phyloP scores from a whole-genome alignment of 2,329 filamentous ascomycete species.

The Aureobasidium leucospermi region DNA sequence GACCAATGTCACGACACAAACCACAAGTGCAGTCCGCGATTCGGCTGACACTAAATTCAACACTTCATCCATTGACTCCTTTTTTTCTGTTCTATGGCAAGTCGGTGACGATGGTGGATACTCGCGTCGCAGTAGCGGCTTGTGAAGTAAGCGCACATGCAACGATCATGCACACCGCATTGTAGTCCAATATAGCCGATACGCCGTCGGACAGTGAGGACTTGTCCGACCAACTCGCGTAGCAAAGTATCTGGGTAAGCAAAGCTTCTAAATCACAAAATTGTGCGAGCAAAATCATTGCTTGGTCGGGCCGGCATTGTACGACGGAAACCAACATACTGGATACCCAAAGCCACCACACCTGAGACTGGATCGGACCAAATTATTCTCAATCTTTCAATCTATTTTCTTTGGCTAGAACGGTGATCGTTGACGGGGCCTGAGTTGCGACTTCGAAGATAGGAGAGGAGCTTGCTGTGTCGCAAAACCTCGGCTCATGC shows the following conservation, averaged over 20 bases:
- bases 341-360: background rate
- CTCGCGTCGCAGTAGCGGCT: background rate
- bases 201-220: background rate
- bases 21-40: background rate
- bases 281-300: background rate
- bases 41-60: background rate
- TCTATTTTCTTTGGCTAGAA: background rate
- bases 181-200: background rate
- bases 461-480: background rate
- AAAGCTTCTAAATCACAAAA: too few species aligned
- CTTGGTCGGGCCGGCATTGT: background rate
- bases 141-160: constrained; percentile 3
- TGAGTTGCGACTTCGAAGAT: background rate
- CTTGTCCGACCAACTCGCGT: background rate
- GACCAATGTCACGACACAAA: background rate
- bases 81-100: background rate
- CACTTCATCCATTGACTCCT: background rate
- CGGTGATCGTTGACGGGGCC: background rate
- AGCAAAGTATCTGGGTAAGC: background rate
- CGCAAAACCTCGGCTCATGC: constrained; percentile 3
- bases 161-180: constrained; percentile 2
- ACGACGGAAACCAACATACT: background rate
- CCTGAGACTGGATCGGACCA: background rate
- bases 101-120: constrained; percentile 4
- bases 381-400: background rate